Evolutionary conservation across 1,139 yeast species (phyloP).

Genomic region (Meyerozyma athensensis): DNA sequence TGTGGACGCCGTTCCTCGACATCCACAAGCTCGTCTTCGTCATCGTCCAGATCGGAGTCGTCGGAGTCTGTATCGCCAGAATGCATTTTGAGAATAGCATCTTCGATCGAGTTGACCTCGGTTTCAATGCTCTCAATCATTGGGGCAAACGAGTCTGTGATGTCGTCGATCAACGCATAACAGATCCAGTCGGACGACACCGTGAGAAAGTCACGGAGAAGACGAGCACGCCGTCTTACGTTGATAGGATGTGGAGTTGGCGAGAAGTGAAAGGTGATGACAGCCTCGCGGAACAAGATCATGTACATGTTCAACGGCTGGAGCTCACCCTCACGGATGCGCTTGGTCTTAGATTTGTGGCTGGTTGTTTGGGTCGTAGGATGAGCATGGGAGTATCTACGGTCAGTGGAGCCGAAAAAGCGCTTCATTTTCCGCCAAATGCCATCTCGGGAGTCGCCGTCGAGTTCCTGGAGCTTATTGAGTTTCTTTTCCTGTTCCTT

Average conservation of each 20-base stretch:
- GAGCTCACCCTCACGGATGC: slow-evolving; percentile 64
- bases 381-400: slow-evolving; percentile 4
- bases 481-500: slow-evolving; percentile 40
- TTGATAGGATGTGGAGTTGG: slow-evolving; percentile 96
- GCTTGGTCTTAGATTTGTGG: slow-evolving; percentile 25
- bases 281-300: slow-evolving; percentile 86
- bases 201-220: slow-evolving; percentile 79
- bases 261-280: slow-evolving; percentile 87
- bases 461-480: slow-evolving; percentile 37
- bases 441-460: slow-evolving; percentile 16
- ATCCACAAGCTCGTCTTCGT: slow-evolving; percentile 29
- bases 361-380: slow-evolving; percentile 19
- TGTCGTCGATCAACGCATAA: slow-evolving; percentile 93
- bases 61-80: slow-evolving; percentile 53
- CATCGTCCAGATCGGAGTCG: slow-evolving; percentile 36
- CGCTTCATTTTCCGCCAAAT: slow-evolving; percentile 10
- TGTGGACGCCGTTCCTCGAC: slow-evolving; percentile 15
- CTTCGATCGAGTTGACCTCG: slow-evolving; percentile 89
- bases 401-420: slow-evolving; percentile 8
- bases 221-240: slow-evolving; percentile 86
- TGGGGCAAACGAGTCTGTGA: slow-evolving; percentile 96
- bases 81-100: slow-evolving; percentile 82
- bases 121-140: slow-evolving; percentile 90
- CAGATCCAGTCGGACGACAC: slow-evolving; percentile 97
- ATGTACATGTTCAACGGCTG: slow-evolving; percentile 91